Evolutionary conservation across 805 yeast genomes (phyloP), one percentile per base, ranked within the genome.

Genomic region (Ogataea ganodermae): DNA sequence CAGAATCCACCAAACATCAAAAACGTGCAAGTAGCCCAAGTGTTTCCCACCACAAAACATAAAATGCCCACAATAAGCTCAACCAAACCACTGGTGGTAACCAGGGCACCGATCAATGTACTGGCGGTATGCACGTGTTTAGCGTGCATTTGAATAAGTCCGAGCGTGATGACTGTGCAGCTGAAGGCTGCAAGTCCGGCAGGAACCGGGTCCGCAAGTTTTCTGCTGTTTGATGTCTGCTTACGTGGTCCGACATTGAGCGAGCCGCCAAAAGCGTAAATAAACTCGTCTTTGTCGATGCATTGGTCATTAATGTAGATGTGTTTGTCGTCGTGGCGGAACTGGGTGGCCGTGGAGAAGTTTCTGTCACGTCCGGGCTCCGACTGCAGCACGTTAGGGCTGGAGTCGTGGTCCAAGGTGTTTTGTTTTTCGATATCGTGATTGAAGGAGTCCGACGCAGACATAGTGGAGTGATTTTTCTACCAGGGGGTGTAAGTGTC

Each of bases 211-310:
- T 76, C 76, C 13, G 70, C 76, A 44, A 59, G 63, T 18, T 58
- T 57, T 27, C 58, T 51, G 13, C 58, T 30, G 14, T 61, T 52
- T 16, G 58, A 27, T 9, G 69, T 63, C 18, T 48, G 55, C 35
- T 53, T 58, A 44, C 69, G 55, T 30, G 67, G 59, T 43, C 80
- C 75, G 4, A 79, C 71, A 42, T 73, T 72, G 47, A 76, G 65
- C 8, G 71, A 70, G 58, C 86, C 87, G 13, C 85, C 87, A 59
- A 83, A 82, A 2, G 88, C 89, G 27, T 71, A 70, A 53, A 80
- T 63, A 52, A 84, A 75, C 46, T 84, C 90, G 23, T 71, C 71
- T 45, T 78, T 73, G 46, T 72, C 70, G 63, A 80, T 76, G 21
- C 68, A 65, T 32, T 63, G 57, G 43, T 70, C 68, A 44, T 74